These are phyloP conservation scores for Penicillium sp. DNA, from an alignment of 2,329 filamentous ascomycete genomes.

Conservation along the genomic window DNA sequence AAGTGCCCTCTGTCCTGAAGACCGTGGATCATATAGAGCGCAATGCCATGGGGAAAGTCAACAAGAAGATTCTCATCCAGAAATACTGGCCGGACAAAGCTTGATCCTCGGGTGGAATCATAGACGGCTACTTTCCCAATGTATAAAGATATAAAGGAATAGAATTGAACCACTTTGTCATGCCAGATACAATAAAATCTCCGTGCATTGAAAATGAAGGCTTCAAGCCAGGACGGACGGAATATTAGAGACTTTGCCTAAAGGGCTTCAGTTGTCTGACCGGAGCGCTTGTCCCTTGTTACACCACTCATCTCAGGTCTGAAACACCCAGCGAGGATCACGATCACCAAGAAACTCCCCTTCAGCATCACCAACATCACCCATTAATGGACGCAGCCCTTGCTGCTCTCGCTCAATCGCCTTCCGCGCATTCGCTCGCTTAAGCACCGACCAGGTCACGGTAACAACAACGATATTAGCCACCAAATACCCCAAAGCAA, in stretches of 20 bases:
- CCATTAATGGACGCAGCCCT: conserved; percentile 30
- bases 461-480: conserved; percentile 59
- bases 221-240: too few relatives aligned
- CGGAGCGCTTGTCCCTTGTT: background rate
- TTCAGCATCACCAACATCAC: conserved; percentile 52
- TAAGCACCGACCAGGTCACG: conserved; percentile 57
- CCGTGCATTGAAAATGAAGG: too few relatives aligned
- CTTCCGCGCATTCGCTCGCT: conserved; percentile 59
- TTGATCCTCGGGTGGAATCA: background rate
- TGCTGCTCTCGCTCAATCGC: conserved; percentile 48
- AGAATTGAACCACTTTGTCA: background rate
- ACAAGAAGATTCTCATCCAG: conserved; percentile 43
- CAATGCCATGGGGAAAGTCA: conserved; percentile 82
- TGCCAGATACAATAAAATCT: background rate
- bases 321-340: conserved; percentile 67
- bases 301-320: conserved; percentile 45
- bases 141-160: conserved; percentile 1
- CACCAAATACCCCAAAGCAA: conserved; percentile 65
- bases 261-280: background rate
- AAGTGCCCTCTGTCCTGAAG: conserved; percentile 87
- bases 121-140: background rate
- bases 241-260: background rate
- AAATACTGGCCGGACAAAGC: conserved; percentile 39
- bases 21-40: conserved; percentile 64
- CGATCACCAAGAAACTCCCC: conserved; percentile 62